Conservation (phyloP, 2,329 filamentous ascomycete species). For the Aspergillus neoniger region DNA sequence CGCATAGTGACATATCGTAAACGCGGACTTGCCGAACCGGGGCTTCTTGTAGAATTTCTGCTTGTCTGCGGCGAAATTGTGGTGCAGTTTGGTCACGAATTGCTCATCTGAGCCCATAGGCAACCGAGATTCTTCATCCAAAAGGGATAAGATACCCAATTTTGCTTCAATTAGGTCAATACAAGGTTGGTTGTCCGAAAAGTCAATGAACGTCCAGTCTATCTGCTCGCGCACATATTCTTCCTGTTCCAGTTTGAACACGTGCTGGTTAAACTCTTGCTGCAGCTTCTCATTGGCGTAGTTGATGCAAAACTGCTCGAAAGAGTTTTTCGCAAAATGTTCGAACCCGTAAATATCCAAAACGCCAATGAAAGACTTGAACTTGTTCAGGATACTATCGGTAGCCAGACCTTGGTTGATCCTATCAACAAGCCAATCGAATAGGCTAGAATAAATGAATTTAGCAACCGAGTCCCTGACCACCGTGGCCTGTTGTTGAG, state of each 20-base stretch:
- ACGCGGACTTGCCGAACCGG: slow-evolving; percentile 92
- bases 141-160: slow-evolving; percentile 83
- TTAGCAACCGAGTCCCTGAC: slow-evolving; percentile 97
- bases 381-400: slow-evolving; percentile 78
- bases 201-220: slow-evolving; percentile 99
- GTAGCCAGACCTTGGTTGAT: slow-evolving; percentile 91
- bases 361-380: slow-evolving; percentile 92
- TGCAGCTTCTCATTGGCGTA: slow-evolving; percentile 99
- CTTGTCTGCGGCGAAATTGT: slow-evolving; percentile 88
- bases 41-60: slow-evolving; percentile 99
- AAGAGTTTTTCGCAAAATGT: slow-evolving; percentile 99
- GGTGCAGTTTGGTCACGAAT: slow-evolving; percentile 93
- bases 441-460: slow-evolving; percentile 96
- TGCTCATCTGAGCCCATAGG: slow-evolving; percentile 98
- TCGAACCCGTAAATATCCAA: slow-evolving; percentile 99
- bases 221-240: slow-evolving; percentile 96
- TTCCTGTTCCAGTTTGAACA: slow-evolving; percentile 98
- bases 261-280: slow-evolving; percentile 98
- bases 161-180: slow-evolving; percentile 98
- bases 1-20: slow-evolving; percentile 98
- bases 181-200: slow-evolving; percentile 98
- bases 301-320: slow-evolving; percentile 99
- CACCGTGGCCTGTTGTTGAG: slow-evolving; percentile 87
- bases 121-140: slow-evolving; percentile 94
- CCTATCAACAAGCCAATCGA: slow-evolving; percentile 98